Base-by-base conservation (phyloP, 768 basidiomycete species). In the Trametes coccinea region DNA sequence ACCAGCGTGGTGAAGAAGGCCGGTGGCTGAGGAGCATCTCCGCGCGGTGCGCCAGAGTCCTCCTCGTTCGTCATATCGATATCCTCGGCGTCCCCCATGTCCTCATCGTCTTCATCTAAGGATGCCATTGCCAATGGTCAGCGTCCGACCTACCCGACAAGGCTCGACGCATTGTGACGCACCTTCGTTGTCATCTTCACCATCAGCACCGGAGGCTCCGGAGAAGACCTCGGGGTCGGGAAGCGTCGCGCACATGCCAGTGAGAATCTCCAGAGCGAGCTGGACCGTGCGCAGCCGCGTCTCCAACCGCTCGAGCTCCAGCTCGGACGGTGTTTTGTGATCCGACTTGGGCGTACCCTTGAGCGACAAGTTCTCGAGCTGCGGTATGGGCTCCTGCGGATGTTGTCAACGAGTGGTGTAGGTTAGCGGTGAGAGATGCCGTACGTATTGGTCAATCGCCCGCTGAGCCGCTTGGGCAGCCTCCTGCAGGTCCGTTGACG, bases 211-310 rank as follows among this genome's bases (percentile, higher is more conserved):
- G 37, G 76, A 75, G 10, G 73, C 73, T 16, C 71, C 71, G 43
- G 31, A 41, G 53, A 60, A 59, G 33, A 58, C 27, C 56, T 87
- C 85, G 16, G 89, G 85, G 67, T 93, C 92, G 4, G 92, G 92
- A 43, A 97, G 75, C 5, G 87, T 92, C 17, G 94, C 94, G 71
- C 92, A 97, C n/a, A 83, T 78, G 33, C 89, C 89, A 0, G 93
- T 95, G 63, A 97, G 73, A 51, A 97, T 85, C 75, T 98, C 95
- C 30, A 97, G 78, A n/a, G 89, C 85, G 34, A 95, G 80, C 64
- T 90, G 89, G 10, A 92, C 80, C 1, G 89, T 90, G 66, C 87
- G 81, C 54, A 97, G 73, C 56, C 77, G 82, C 14, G 78, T 76
- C 74, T 98, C 95, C 13, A 94, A 76, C 31, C 77, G 77, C 62